These are phyloP conservation scores for Xylaria palmicola DNA, from an alignment of 495 filamentous ascomycete genomes.

Conservation along the genomic window DNA sequence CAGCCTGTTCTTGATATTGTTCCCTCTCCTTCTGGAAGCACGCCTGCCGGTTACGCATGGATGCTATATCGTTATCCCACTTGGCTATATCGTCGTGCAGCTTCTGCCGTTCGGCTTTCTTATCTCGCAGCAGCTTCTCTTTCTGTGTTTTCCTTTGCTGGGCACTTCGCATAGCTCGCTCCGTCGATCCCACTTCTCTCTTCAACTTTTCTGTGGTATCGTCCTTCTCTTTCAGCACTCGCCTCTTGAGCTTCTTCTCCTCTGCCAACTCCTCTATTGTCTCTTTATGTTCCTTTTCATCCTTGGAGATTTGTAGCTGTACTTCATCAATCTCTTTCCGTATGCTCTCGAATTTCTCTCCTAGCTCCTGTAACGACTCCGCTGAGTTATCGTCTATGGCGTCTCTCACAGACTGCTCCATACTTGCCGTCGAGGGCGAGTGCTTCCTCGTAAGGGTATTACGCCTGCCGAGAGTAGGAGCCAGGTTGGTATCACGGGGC, in stretches of 20 bases:
- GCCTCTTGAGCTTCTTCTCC: conserved; percentile 68
- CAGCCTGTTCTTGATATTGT: conserved; percentile 29
- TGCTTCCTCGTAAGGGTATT: conserved; percentile 69
- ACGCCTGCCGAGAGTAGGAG: conserved; percentile 58
- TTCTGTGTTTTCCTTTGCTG: conserved; percentile 76
- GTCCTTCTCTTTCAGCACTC: conserved; percentile 78
- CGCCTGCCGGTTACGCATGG: conserved; percentile 38
- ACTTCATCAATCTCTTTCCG: conserved; percentile 68
- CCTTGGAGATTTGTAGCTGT: conserved; percentile 53
- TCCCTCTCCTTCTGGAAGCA: conserved; percentile 45
- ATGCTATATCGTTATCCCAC: conserved; percentile 56
- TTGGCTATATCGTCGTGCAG: conserved; percentile 54
- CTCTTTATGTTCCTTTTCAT: conserved; percentile 65
- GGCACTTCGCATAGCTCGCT: conserved; percentile 79
- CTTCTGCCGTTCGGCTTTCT: conserved; percentile 61
- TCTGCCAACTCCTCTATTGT: conserved; percentile 73
- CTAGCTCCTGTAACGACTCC: conserved; percentile 55
- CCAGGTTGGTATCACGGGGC: conserved; percentile 60
- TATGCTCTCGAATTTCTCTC: conserved; percentile 67
- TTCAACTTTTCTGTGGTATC: conserved; percentile 78
- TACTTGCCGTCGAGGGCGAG: conserved; percentile 67
- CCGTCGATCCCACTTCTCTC: conserved; percentile 75
- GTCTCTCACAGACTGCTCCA: conserved; percentile 55
- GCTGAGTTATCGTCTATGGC: conserved; percentile 42
- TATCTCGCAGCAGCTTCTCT: conserved; percentile 75